These are phyloP conservation scores for Saccharomycopsis crataegensis DNA, from an alignment of 1,139 yeast species.

Conservation along the genomic window DNA sequence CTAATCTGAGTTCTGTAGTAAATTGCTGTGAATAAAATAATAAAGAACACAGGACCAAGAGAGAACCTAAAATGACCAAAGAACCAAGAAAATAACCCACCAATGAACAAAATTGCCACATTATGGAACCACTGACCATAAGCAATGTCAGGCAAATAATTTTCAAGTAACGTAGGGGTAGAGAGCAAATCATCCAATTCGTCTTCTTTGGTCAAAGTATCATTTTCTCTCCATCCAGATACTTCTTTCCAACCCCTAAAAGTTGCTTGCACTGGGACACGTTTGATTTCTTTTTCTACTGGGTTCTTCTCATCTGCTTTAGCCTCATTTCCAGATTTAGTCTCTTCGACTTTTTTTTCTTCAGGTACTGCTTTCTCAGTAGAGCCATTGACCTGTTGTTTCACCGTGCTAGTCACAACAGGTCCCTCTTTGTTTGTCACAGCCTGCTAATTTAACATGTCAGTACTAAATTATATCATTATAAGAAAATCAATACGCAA, in stretches of 20 bases:
- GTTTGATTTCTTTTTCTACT: constrained; percentile 33
- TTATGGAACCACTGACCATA: constrained; percentile 97
- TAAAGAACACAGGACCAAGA: constrained; percentile 71
- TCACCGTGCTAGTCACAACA: no score
- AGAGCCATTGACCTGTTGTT: neutral
- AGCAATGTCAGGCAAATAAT: constrained; percentile 58
- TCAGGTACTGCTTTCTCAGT: neutral
- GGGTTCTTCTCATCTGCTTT: constrained; percentile 24
- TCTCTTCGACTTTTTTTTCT: neutral
- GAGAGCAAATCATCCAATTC: constrained; percentile 61
- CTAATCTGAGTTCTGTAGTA: constrained; percentile 80
- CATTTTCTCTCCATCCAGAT: constrained; percentile 74
- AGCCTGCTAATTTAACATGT: no score
- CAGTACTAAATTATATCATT: no score
- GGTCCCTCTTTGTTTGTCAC: no score
- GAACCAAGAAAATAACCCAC: constrained; percentile 67
- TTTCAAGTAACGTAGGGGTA: constrained; percentile 62
- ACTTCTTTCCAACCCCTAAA: constrained; percentile 92
- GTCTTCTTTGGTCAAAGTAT: constrained; percentile 57
- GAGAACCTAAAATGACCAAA: constrained; percentile 74
- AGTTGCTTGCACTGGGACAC: constrained; percentile 55
- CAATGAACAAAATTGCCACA: constrained; percentile 57
- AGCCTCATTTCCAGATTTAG: neutral
- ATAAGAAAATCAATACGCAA: no score
- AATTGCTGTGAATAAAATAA: constrained; percentile 52